Base-by-base conservation (phyloP, 2,329 filamentous ascomycete genomes). In the Ceratocystis destructans region DNA sequence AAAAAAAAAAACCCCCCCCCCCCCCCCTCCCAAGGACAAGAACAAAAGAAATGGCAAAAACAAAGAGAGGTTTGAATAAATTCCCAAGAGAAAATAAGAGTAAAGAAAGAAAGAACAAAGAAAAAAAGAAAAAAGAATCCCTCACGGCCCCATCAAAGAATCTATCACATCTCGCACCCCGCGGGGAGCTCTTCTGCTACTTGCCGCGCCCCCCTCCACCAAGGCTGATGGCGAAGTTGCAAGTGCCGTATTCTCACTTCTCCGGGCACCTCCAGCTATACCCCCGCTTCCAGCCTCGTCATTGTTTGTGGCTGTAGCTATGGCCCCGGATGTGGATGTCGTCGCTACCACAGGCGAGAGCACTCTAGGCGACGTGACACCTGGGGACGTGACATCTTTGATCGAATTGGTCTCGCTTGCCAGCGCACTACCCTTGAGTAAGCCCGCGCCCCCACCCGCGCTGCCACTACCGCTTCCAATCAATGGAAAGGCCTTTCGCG, bases 401-500 rank as follows among this genome's bases (percentile, higher is more conserved):
- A 85, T 72, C 50, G 82, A 84, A 71, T 83, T 84, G 3, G 83
- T 83, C 74, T 84, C 82, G 71, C 82, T 83, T 28, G 79, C 80
- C 31, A 82, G 71, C 46, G 80, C 80, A 65, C 79, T 83, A 64
- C 79, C 80, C 72, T 80, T 81, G 45, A 78, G 71, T 64, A 77
- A 67, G 10, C 73, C 73, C 1, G 53, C 12, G 25, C 53, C 25
- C 4, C 22, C 50, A 57, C 5, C 22, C 4, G 77, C 76, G 20
- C 75, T 73, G 8, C 75, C 75, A 4, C 77, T 74, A n/a, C 76
- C 73, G 15, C 76, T 75, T 3, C 77, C 74, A 46, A 78, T 76
- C 69, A 84, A 80, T 1, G 83, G 83, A 8, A 85, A 75, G 45
- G 88, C 87, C 73, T 90, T 92, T 76, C 88, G 92, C 67, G 89